phyloP scores from a whole-genome alignment of 1,139 yeast genomes.

The Sugiyamaella japonica region DNA sequence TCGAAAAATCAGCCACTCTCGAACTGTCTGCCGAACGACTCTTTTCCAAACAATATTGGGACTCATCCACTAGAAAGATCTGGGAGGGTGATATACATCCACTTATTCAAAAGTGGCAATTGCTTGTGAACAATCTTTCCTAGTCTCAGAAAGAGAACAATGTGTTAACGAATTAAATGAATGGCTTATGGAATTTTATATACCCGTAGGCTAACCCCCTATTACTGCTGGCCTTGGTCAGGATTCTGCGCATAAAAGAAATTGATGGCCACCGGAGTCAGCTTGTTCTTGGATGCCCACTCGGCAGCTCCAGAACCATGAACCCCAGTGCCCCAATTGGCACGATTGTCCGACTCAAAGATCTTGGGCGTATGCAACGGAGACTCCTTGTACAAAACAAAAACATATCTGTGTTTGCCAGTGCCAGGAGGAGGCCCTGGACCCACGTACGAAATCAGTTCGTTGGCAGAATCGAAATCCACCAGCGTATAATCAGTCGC shows the following conservation, averaged over 20 bases:
- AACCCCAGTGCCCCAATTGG: slow-evolving; percentile 80
- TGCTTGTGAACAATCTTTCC: slow-evolving; percentile 4
- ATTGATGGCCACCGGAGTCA: slow-evolving; percentile 71
- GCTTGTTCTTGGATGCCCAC: slow-evolving; percentile 66
- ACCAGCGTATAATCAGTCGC: slow-evolving; percentile 40
- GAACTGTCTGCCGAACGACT: slow-evolving; percentile 57
- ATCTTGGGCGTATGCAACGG: slow-evolving; percentile 29
- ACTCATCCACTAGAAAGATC: slow-evolving; percentile 45
- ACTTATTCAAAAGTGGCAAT: slow-evolving; percentile 44
- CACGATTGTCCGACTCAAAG: slow-evolving; percentile 57
- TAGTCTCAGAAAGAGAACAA: too few relatives aligned
- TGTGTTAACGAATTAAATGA: too few relatives aligned
- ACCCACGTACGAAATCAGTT: slow-evolving; percentile 57
- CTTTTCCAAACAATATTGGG: slow-evolving; percentile 52
- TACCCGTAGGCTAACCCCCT: neutral
- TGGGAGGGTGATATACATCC: slow-evolving; percentile 41
- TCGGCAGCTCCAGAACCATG: slow-evolving; percentile 76
- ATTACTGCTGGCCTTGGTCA: slow-evolving; percentile 38
- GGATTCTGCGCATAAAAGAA: slow-evolving; percentile 75
- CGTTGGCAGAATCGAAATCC: slow-evolving; percentile 36
- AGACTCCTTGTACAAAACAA: slow-evolving; percentile 64
- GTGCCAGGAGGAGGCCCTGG: slow-evolving; percentile 87
- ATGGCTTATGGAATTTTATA: too few relatives aligned
- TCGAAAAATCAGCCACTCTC: slow-evolving; percentile 44
- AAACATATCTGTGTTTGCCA: slow-evolving; percentile 80